A percentile compares a stretch with the other conserved stretches of the same genome.
phyloP scores from a whole-genome alignment of 768 basidiomycete species.

The Rickenella mellea region DNA sequence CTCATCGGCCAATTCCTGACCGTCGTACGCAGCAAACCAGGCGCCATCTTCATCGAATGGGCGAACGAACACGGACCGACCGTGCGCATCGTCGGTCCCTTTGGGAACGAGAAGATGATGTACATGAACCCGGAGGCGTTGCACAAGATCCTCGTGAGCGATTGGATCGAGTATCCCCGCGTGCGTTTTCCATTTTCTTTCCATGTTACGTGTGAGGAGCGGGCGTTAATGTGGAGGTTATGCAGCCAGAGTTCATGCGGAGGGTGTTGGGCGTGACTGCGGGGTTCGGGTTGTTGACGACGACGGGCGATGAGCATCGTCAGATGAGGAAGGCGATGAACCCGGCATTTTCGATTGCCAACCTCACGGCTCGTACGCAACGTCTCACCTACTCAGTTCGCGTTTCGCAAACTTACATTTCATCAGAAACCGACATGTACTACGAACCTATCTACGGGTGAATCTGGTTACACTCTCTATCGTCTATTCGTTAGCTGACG shows the following conservation, averaged over 20 bases:
- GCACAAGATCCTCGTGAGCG: slow-evolving; percentile 33
- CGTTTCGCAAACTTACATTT: not conserved
- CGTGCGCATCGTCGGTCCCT: slow-evolving; percentile 33
- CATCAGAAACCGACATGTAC: slow-evolving; percentile 35
- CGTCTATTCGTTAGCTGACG: not conserved
- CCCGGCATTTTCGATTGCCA: slow-evolving; percentile 10
- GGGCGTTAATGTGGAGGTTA: not conserved
- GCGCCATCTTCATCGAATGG: slow-evolving; percentile 31
- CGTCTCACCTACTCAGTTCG: slow-evolving; percentile 22
- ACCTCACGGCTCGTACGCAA: slow-evolving; percentile 22
- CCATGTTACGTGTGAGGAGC: not conserved
- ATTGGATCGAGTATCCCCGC: slow-evolving; percentile 37
- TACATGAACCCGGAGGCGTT: slow-evolving; percentile 35
- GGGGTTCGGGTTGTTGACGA: slow-evolving; percentile 13
- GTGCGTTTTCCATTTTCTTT: not conserved
- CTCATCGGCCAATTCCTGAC: slow-evolving; percentile 28
- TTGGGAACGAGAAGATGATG: slow-evolving; percentile 36
- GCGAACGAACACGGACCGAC: slow-evolving; percentile 34
- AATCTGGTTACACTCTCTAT: slow-evolving; percentile 5
- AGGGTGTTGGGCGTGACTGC: slow-evolving; percentile 31
- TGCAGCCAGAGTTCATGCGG: slow-evolving; percentile 34
- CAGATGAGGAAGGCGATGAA: slow-evolving; percentile 11
- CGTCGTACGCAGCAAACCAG: slow-evolving; percentile 18
- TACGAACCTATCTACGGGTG: slow-evolving; percentile 37
- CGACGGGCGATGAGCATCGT: slow-evolving; percentile 9